Conservation (phyloP, 331 rosid species). For the Erythrophleum ivorense region DNA sequence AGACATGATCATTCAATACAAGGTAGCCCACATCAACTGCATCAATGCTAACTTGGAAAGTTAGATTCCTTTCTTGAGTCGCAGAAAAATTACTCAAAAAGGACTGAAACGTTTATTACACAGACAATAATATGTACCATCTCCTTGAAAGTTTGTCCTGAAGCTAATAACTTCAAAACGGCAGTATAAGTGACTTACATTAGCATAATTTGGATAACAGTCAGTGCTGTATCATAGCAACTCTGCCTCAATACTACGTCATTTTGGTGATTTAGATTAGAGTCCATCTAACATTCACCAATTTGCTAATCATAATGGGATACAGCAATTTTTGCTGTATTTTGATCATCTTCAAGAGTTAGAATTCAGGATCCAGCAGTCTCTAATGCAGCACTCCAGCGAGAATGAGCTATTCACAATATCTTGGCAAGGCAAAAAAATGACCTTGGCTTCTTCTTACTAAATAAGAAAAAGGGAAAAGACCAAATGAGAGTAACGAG, state of each 20-base stretch:
- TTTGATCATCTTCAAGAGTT: slow-evolving; percentile 50
- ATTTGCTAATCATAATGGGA: slow-evolving; percentile 43
- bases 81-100: slow-evolving; percentile 29
- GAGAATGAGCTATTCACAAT: slow-evolving; percentile 68
- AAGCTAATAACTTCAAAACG: slow-evolving; percentile 36
- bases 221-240: slow-evolving; percentile 27
- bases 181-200: slow-evolving; percentile 41
- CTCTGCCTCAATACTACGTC: slow-evolving; percentile 17
- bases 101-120: slow-evolving; percentile 42
- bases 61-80: slow-evolving; percentile 3
- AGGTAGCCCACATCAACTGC: slow-evolving; percentile 23
- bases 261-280: slow-evolving; percentile 44
- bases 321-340: slow-evolving; percentile 38
- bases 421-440: slow-evolving; percentile 63
- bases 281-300: slow-evolving; percentile 37
- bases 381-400: slow-evolving; percentile 46
- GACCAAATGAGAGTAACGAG: slow-evolving; percentile 32
- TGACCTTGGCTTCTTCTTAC: slow-evolving; percentile 62
- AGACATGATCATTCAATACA: slow-evolving; percentile 14
- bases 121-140: slow-evolving; percentile 38
- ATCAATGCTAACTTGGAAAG: slow-evolving; percentile 7
- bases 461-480: slow-evolving; percentile 12
- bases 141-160: slow-evolving; percentile 38
- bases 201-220: slow-evolving; percentile 40
- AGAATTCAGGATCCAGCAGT: slow-evolving; percentile 54